Base-by-base conservation (phyloP, 495 filamentous ascomycete genomes). In the Talaromyces wortmannii region DNA sequence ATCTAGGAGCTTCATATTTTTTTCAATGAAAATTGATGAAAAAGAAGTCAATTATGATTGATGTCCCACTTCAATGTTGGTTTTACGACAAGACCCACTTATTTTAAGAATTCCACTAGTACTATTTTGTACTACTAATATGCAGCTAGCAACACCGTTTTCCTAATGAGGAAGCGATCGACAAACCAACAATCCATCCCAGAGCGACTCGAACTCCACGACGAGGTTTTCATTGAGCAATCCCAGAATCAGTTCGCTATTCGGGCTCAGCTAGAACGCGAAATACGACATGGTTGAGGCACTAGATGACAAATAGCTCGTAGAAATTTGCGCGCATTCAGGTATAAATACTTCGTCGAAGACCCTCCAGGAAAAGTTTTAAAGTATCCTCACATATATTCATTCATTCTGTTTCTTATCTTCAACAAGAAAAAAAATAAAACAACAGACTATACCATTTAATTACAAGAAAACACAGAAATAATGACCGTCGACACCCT, bases 401-500 rank as follows among this genome's bases (percentile, higher is more conserved):
- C 23, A 23, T 23, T 23, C 23, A 23, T 23, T 23, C 23, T 23
- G 23, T 23, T 23, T 23, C 23, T 13, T 48, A 18, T 29, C 8
- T 29, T 23, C 18, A 13, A 48, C 12, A 48, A 8, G 16, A 2
- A 11, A 30, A 7, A 29, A 29, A 31, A 6, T n/a, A n/a, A 23
- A 23, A 23, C 23, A 23, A 23, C 23, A 23, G 23, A 23, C 23
- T 23, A 23, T 2, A 23, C 23, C 23, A 23, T 23, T 23, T 23
- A 1, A 23, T 23, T 23, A 2, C 23, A 23, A 23, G 23, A 23
- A 23, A 23, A 23, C 2, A 23, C 23, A 15, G 36, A 42, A 12
- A 31, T 16, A 63, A 68, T 40, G 64, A 50, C 1, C 61, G 59
- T 15, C 52, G 45, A 16, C n/a, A 50, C 43, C 12, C 63, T 70